Conservation (phyloP, 371 early-diverging fungal genomes). For the Nematocida sp. region DNA sequence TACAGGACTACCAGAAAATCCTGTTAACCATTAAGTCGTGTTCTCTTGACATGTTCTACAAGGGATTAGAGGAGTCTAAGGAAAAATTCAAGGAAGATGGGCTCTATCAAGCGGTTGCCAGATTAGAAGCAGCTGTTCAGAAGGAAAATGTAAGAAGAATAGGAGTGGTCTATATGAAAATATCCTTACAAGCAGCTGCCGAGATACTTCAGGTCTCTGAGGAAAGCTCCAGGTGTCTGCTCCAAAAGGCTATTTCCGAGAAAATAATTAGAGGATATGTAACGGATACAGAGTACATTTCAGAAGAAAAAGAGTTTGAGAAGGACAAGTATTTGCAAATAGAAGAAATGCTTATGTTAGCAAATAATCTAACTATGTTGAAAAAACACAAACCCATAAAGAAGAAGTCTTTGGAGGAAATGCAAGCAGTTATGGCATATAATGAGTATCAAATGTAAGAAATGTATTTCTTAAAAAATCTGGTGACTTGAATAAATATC, state of each 20-base stretch:
- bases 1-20: conserved; percentile 24
- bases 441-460: conserved; percentile 50
- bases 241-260: conserved; percentile 21
- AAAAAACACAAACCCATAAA: conserved; percentile 30
- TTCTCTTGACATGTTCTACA: conserved; percentile 24
- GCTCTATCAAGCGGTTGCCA: not conserved
- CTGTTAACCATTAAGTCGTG: conserved; percentile 39
- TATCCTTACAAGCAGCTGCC: not conserved
- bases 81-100: conserved; percentile 12
- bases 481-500: too few relatives aligned
- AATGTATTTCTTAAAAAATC: not conserved
- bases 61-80: not conserved
- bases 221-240: conserved; percentile 32
- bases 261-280: conserved; percentile 23
- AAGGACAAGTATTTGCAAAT: not conserved
- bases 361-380: conserved; percentile 31
- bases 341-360: conserved; percentile 37
- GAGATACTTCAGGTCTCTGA: conserved; percentile 11
- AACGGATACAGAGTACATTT: conserved; percentile 9
- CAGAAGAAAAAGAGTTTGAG: not conserved
- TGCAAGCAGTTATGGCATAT: conserved; percentile 44
- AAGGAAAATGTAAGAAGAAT: conserved; percentile 45
- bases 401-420: conserved; percentile 46
- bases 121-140: conserved; percentile 35
- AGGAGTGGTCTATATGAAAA: conserved; percentile 22